These are phyloP conservation scores for Plasmodium gaboni DNA, from an alignment of 169 alveolate genomes.

Conservation along the genomic window DNA sequence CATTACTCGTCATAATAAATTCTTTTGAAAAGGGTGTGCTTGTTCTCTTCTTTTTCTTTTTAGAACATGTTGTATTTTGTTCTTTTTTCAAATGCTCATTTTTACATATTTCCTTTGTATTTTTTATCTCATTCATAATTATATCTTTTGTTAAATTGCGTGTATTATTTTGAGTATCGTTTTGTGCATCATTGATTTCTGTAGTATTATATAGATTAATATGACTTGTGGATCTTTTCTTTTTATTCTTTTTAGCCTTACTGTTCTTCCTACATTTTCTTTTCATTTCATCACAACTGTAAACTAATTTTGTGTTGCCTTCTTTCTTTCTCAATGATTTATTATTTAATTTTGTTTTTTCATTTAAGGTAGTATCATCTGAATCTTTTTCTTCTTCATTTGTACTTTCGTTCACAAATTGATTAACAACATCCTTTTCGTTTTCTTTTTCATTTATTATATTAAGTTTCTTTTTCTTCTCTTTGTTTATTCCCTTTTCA, in stretches of 20 bases:
- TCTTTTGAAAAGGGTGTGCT: constrained; percentile 11
- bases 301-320: background rate
- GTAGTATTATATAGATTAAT: background rate
- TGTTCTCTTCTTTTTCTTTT: constrained; percentile 3
- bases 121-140: constrained; percentile 52
- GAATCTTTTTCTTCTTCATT: background rate
- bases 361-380: background rate
- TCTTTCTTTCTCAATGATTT: background rate
- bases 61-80: background rate
- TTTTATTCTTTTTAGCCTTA: background rate
- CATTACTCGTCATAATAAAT: background rate
- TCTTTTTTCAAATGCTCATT: background rate
- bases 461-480: background rate
- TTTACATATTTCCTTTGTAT: constrained; percentile 10
- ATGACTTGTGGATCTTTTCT: background rate
- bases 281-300: background rate
- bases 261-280: background rate
- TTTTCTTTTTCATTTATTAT: background rate
- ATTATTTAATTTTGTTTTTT: background rate
- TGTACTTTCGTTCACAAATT: background rate
- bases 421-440: background rate
- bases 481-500: background rate
- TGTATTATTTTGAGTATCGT: constrained; percentile 36
- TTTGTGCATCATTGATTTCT: background rate
- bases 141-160: constrained; percentile 69